Evolutionary conservation across 2,329 filamentous ascomycete species (phyloP).

Genomic region (Karstenula rhodostoma): DNA sequence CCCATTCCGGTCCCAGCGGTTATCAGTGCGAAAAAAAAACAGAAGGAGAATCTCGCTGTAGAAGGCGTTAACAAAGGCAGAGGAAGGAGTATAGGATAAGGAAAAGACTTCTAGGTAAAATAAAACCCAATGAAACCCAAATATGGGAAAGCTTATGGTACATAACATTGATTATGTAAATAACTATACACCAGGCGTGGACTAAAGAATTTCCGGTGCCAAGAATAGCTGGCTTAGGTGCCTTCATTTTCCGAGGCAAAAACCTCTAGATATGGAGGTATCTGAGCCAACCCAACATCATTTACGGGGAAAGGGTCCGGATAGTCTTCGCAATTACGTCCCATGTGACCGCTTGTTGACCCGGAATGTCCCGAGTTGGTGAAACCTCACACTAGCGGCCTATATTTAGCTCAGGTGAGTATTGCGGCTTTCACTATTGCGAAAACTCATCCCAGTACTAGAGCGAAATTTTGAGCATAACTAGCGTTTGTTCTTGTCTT

Average conservation of each 20-base stretch:
- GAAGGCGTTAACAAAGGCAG: too few relatives aligned
- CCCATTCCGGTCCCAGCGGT: too few relatives aligned
- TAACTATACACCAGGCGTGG: conserved; percentile 9
- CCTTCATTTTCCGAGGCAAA: conserved; percentile 19
- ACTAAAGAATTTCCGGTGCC: conserved; percentile 12
- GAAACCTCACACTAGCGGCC: background rate
- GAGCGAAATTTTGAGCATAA: background rate
- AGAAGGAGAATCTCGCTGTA: too few relatives aligned
- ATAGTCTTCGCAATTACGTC: background rate
- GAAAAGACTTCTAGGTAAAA: background rate
- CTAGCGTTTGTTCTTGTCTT: too few relatives aligned
- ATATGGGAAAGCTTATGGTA: too few relatives aligned
- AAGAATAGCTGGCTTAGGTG: conserved; percentile 21
- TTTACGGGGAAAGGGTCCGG: background rate
- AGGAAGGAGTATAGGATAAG: too few relatives aligned
- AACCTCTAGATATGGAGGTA: conserved; percentile 18
- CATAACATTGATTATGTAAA: conserved; percentile 14
- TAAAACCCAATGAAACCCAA: too few relatives aligned
- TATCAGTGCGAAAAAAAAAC: too few relatives aligned
- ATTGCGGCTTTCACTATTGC: background rate
- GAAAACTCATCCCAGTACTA: background rate
- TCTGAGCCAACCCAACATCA: conserved; percentile 18
- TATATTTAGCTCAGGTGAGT: background rate
- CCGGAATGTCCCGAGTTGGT: background rate
- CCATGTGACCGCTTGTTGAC: background rate